A percentile compares a stretch with the other conserved stretches of the same genome.
These are phyloP conservation scores for Suillus discolor DNA, from an alignment of 768 basidiomycete genomes.

Conservation along the genomic window DNA sequence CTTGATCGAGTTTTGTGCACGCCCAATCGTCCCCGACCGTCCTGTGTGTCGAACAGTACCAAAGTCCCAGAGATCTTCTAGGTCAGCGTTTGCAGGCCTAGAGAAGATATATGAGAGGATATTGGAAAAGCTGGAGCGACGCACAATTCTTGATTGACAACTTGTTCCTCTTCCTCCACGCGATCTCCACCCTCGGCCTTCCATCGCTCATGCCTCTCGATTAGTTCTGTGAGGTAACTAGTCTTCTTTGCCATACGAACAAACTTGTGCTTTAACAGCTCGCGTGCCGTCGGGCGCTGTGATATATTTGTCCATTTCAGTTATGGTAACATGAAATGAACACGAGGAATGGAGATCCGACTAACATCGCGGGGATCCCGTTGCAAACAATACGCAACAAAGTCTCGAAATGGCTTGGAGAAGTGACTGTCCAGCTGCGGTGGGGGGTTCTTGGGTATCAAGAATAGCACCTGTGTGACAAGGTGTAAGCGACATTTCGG, in stretches of 20 bases:
- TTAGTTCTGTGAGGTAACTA: conserved; percentile 91
- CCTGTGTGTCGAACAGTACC: conserved; percentile 87
- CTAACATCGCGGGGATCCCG: conserved; percentile 90
- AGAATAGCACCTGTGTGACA: conserved; percentile 80
- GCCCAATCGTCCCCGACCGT: conserved; percentile 65
- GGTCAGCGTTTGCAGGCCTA: conserved; percentile 58
- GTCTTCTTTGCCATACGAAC: conserved; percentile 94
- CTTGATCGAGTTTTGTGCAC: conserved; percentile 54
- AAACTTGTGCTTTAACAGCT: conserved; percentile 96
- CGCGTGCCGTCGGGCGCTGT: conserved; percentile 92
- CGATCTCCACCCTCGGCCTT: conserved; percentile 84
- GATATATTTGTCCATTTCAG: conserved; percentile 21
- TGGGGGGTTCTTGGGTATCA: conserved; percentile 97
- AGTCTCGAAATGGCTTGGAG: conserved; percentile 92
- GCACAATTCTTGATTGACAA: conserved; percentile 64
- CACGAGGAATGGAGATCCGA: conserved; percentile 14
- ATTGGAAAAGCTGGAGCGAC: conserved; percentile 26
- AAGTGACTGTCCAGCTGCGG: conserved; percentile 89
- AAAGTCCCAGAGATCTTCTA: conserved; percentile 95
- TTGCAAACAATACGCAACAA: conserved; percentile 90
- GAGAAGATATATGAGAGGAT: conserved; percentile 11
- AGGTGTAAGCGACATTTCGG: background rate
- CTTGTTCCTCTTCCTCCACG: conserved; percentile 69
- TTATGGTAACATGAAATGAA: background rate
- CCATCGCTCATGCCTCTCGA: conserved; percentile 94